A percentile compares a stretch with the other conserved stretches of the same genome.
Evolutionary conservation across 306 rosid species (phyloP).

Genomic region (Cucumis sativus): Cucumber_9930_V3 NC_026656.2:3142501-3143000

Average conservation of each 20-base stretch:
- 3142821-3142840: constrained; percentile 17
- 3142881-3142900: constrained; percentile 22
- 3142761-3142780: constrained; percentile 7
- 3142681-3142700: constrained; percentile 5
- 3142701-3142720: background rate
- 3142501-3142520: constrained; percentile 10
- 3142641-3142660: background rate
- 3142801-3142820: constrained; percentile 13
- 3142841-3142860: constrained; percentile 9
- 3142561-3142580: constrained; percentile 15
- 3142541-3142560: constrained; percentile 19
- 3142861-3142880: constrained; percentile 20
- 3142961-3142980: constrained; percentile 8
- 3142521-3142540: constrained; percentile 15
- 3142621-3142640: background rate
- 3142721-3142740: constrained; percentile 19
- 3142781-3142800: constrained; percentile 17
- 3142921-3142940: constrained; percentile 15
- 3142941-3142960: constrained; percentile 17
- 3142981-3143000: constrained; percentile 7
- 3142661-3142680: background rate
- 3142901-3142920: constrained; percentile 17
- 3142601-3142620: background rate
- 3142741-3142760: constrained; percentile 10
- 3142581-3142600: constrained; percentile 14